Base-by-base conservation (phyloP, 2,329 filamentous ascomycete species). In the Aurifilum marmelostoma region DNA sequence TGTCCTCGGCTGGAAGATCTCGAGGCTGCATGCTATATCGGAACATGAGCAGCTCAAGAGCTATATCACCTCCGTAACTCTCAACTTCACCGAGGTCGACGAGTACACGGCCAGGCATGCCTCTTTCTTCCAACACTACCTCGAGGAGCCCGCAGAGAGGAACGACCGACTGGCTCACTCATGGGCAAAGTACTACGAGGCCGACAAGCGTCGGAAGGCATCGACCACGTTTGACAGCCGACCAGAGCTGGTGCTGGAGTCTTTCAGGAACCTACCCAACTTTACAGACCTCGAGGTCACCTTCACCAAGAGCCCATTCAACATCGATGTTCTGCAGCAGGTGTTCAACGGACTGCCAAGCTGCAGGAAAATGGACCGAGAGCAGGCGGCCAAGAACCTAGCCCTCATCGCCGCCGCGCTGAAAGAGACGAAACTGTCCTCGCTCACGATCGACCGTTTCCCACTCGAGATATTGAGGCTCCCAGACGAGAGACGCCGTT, bases 21-120 rank as follows among this genome's bases (percentile, higher is more conserved):
- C 78, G 59, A 79, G 82, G 21, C 77, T 86, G 27, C 78, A 81
- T 67, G 76, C 76, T 63, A 83, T 86, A 67, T 81, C 83, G 21
- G 74, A 75, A 65, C 78, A 83, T 71, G 77, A 80, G 52, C 80
- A 79, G 7, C 79, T 84, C 41, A 79, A 80, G 64, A 74, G 74
- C 58, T 78, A 77, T 69, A 81, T 86, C 74, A 77, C 77, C 37
- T 78, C 80, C 27, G 74, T 85, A 70, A 81, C 79, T 68, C 79
- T 85, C 73, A 83, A 83, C 73, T 79, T 85, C 66, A 77, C 81
- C 67, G 79, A 81, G 62, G 72, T 83, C 58, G 77, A 81, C 71
- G 79, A 79, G 67, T 80, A 81, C 67, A 78, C 79, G 70, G 80
- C 79, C 68, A 77, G 79, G 67, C 77, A 80, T 68, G 73, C 75